These are phyloP conservation scores for Trichophyton schoenleinii DNA, from an alignment of 2,329 filamentous ascomycete species.

Conservation along the genomic window DNA sequence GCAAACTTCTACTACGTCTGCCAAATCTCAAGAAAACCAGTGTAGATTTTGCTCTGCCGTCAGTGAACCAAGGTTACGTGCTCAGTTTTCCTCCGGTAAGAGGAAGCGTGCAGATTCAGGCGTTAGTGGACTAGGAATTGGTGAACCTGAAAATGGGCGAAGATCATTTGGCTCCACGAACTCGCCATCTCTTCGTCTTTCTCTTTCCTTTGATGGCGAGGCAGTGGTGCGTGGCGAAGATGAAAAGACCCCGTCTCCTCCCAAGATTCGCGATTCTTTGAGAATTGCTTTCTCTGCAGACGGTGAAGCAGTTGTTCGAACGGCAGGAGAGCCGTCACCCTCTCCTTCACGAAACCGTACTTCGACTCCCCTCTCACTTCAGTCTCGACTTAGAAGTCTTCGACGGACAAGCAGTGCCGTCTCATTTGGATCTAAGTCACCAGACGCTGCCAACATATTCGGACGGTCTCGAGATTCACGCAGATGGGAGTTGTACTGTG, in stretches of 20 bases:
- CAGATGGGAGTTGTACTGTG: slow-evolving; percentile 83
- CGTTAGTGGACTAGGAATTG: not conserved
- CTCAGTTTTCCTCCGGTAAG: slow-evolving; percentile 7
- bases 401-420: slow-evolving; percentile 61
- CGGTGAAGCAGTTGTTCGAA: slow-evolving; percentile 77
- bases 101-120: slow-evolving; percentile 10
- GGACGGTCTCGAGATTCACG: slow-evolving; percentile 77
- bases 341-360: slow-evolving; percentile 47
- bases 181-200: slow-evolving; percentile 29
- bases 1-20: not conserved
- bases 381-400: slow-evolving; percentile 42
- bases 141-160: not conserved
- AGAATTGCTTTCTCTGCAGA: slow-evolving; percentile 75
- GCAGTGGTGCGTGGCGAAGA: slow-evolving; percentile 27
- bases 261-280: slow-evolving; percentile 40
- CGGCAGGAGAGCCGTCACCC: slow-evolving; percentile 54
- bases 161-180: slow-evolving; percentile 6
- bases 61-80: not conserved
- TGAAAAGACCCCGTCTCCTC: slow-evolving; percentile 30
- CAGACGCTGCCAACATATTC: slow-evolving; percentile 38
- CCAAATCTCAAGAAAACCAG: not conserved
- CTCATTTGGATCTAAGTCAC: slow-evolving; percentile 26
- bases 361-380: slow-evolving; percentile 36
- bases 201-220: slow-evolving; percentile 31
- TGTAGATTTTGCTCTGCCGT: not conserved